phyloP scores from a whole-genome alignment of 2,329 filamentous ascomycete species.

The Endothia cerciana region DNA sequence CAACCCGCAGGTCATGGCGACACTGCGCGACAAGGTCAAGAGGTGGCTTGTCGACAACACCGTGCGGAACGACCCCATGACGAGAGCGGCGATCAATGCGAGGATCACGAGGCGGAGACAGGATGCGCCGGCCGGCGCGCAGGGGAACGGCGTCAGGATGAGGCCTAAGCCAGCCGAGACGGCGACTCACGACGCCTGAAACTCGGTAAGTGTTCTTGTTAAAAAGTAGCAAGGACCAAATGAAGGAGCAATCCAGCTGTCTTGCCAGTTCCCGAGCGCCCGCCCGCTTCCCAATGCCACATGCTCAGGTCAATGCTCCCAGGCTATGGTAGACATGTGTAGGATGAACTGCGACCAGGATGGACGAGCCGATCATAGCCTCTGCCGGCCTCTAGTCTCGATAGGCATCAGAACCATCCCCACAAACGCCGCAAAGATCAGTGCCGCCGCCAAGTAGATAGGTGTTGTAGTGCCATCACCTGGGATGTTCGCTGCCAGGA shows the following conservation, averaged over 20 bases:
- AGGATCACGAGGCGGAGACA: slow-evolving; percentile 65
- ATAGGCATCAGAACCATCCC: slow-evolving; percentile 65
- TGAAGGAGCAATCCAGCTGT: not conserved
- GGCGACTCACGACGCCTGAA: slow-evolving; percentile 17
- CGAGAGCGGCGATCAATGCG: slow-evolving; percentile 75
- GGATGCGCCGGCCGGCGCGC: slow-evolving; percentile 66
- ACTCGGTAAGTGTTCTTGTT: not conserved
- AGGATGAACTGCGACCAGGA: not conserved
- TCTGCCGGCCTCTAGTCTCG: slow-evolving; percentile 63
- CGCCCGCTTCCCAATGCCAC: too few relatives aligned
- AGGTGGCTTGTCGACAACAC: slow-evolving; percentile 90
- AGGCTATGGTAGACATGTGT: not conserved
- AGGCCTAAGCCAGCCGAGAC: slow-evolving; percentile 9
- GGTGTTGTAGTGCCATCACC: slow-evolving; percentile 61
- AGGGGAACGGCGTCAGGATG: slow-evolving; percentile 45
- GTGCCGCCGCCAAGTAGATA: slow-evolving; percentile 58
- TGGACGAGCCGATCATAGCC: slow-evolving; percentile 45
- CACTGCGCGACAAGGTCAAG: slow-evolving; percentile 73
- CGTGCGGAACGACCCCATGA: slow-evolving; percentile 77
- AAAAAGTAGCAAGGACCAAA: not conserved
- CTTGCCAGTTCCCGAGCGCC: not conserved
- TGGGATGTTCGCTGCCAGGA: slow-evolving; percentile 66
- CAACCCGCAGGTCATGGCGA: slow-evolving; percentile 66
- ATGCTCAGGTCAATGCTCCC: not conserved
- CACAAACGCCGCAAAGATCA: slow-evolving; percentile 63